Conservation (phyloP, 495 filamentous ascomycete species). For the Xylaria nigripes region DNA sequence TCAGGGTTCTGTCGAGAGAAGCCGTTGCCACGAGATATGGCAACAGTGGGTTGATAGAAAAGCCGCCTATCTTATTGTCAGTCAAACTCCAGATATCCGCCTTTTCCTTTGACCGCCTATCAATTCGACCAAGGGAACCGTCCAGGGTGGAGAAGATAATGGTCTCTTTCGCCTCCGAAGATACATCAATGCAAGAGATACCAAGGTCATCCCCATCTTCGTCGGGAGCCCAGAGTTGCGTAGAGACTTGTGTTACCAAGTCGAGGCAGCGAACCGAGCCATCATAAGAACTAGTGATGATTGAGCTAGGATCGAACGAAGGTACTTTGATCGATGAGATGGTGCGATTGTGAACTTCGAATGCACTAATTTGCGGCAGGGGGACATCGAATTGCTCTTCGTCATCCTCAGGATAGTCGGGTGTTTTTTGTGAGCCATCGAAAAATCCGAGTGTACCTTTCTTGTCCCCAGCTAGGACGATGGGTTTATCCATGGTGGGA, state of each 20-base stretch:
- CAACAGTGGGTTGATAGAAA: conserved; percentile 67
- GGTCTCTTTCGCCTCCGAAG: conserved; percentile 57
- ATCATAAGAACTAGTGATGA: conserved; percentile 91
- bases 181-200: conserved; percentile 74
- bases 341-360: conserved; percentile 84
- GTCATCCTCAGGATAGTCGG: conserved; percentile 42
- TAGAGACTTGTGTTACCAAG: conserved; percentile 65
- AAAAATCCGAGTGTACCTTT: conserved; percentile 90
- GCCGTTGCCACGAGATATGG: conserved; percentile 85
- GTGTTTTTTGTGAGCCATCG: conserved; percentile 68
- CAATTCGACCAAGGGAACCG: conserved; percentile 69
- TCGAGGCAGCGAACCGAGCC: conserved; percentile 85
- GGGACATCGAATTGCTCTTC: conserved; percentile 57
- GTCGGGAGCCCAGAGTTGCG: conserved; percentile 68
- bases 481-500: conserved; percentile 70
- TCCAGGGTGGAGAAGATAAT: conserved; percentile 84
- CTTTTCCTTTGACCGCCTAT: conserved; percentile 55
- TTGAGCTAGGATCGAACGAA: conserved; percentile 56
- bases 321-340: conserved; percentile 77
- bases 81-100: conserved; percentile 66
- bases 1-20: conserved; percentile 79
- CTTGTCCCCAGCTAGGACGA: conserved; percentile 96
- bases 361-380: conserved; percentile 69
- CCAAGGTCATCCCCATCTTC: conserved; percentile 62
- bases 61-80: conserved; percentile 94